phyloP scores from a whole-genome alignment of 306 rosid genomes.

The Quercus robur region DNA sequence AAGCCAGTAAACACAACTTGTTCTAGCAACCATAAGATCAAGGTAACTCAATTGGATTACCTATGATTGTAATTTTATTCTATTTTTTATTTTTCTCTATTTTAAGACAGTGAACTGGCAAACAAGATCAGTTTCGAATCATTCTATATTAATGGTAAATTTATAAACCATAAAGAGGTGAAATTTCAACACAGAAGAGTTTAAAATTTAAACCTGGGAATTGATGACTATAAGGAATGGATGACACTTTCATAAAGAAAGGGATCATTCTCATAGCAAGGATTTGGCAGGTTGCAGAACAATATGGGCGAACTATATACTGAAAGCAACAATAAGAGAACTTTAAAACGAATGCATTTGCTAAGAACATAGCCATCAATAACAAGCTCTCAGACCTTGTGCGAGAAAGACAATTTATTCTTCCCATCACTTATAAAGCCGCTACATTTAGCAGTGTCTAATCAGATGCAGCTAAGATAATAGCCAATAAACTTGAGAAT shows the following conservation, averaged over 20 bases:
- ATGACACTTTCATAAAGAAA: conserved; percentile 1
- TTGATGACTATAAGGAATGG: background rate
- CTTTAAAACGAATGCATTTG: background rate
- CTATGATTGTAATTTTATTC: background rate
- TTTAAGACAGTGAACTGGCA: background rate
- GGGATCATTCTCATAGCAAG: background rate
- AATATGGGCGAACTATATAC: background rate
- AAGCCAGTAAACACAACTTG: background rate
- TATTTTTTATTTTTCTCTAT: too few relatives aligned
- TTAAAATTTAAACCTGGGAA: conserved; percentile 4
- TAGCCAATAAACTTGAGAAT: conserved; percentile 4
- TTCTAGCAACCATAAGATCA: background rate
- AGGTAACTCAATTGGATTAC: background rate
- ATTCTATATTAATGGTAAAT: background rate
- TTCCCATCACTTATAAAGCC: background rate
- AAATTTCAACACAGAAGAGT: background rate
- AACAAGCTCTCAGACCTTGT: background rate
- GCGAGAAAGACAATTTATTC: background rate
- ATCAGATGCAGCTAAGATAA: background rate
- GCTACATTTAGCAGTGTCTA: background rate
- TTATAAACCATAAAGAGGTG: background rate
- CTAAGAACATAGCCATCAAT: background rate
- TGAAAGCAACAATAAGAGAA: background rate
- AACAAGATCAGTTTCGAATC: background rate
- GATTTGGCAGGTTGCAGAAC: background rate